Conservation (phyloP, 2,329 filamentous ascomycete genomes). For the Dothideomycetes sp. region DNA sequence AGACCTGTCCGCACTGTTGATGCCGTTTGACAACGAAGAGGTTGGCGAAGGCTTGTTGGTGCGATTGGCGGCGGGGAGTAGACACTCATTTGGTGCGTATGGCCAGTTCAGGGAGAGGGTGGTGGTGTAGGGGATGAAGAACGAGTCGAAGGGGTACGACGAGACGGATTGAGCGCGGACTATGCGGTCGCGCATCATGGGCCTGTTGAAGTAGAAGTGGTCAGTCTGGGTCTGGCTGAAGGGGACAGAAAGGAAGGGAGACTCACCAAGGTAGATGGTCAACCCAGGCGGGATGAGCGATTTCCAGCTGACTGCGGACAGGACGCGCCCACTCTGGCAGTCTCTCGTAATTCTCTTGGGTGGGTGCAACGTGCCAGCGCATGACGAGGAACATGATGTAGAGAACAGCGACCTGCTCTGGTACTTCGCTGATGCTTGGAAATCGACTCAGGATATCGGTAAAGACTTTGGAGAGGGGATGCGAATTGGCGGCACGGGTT, state of each 20-base stretch:
- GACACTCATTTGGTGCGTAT: constrained; percentile 60
- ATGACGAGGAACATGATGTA: constrained; percentile 82
- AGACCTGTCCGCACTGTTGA: too few relatives aligned
- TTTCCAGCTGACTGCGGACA: constrained; percentile 52
- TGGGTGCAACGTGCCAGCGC: constrained; percentile 71
- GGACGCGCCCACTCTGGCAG: constrained; percentile 66
- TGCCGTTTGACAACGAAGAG: constrained; percentile 6
- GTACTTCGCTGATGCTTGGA: constrained; percentile 59
- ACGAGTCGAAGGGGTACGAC: constrained; percentile 61
- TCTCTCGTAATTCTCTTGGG: constrained; percentile 65
- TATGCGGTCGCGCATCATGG: constrained; percentile 60
- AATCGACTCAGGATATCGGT: constrained; percentile 80
- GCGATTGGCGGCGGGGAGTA: constrained; percentile 36
- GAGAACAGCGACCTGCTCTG: constrained; percentile 70
- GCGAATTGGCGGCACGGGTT: constrained; percentile 44
- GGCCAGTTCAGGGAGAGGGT: constrained; percentile 76
- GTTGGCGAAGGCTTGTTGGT: constrained; percentile 8
- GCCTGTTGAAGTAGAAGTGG: constrained; percentile 28
- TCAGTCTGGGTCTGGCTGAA: background rate
- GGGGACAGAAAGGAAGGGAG: too few relatives aligned
- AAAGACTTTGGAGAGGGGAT: constrained; percentile 74
- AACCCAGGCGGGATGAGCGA: constrained; percentile 67
- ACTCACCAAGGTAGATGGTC: constrained; percentile 64
- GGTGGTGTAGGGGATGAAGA: constrained; percentile 71
- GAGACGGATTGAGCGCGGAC: constrained; percentile 35